A percentile compares a stretch with the other conserved stretches of the same genome.
phyloP scores from a whole-genome alignment of 1,139 yeast genomes.

The Saccharomyces pastorianus region DNA sequence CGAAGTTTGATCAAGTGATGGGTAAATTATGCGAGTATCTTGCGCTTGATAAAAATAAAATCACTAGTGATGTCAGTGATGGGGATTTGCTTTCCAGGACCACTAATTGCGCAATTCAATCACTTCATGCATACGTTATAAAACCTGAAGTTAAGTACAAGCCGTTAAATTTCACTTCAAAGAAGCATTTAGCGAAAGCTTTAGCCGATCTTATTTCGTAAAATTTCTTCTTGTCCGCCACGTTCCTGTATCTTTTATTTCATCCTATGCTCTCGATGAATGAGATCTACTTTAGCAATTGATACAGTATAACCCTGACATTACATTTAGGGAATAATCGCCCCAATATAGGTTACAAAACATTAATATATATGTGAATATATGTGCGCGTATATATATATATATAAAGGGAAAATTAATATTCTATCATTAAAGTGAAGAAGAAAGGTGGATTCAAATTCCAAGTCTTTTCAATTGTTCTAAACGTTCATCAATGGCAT shows the following conservation, averaged over 20 bases:
- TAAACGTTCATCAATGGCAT: constrained; percentile 29
- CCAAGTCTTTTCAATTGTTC: constrained; percentile 29
- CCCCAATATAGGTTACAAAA: neutral
- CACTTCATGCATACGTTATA: neutral
- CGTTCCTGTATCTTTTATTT: too few species aligned
- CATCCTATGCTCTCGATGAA: neutral
- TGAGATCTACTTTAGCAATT: neutral
- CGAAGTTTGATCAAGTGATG: constrained; percentile 61
- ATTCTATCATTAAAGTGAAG: neutral
- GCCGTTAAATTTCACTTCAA: constrained; percentile 1
- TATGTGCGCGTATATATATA: neutral
- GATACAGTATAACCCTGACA: neutral
- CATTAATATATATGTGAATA: neutral
- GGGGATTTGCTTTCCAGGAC: neutral
- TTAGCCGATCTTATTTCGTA: neutral
- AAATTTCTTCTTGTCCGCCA: neutral
- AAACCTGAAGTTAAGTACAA: constrained; percentile 4
- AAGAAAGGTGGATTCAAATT: constrained; percentile 12
- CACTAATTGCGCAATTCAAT: neutral
- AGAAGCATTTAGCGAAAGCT: neutral
- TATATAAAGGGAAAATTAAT: neutral
- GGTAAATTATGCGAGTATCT: constrained; percentile 23
- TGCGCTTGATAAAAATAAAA: constrained; percentile 1
- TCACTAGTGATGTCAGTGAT: neutral
- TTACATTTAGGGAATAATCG: neutral